Evolutionary conservation across 1,284 basidiomycete genomes (phyloP).

Genomic region (Boletellus deceptivus): DNA sequence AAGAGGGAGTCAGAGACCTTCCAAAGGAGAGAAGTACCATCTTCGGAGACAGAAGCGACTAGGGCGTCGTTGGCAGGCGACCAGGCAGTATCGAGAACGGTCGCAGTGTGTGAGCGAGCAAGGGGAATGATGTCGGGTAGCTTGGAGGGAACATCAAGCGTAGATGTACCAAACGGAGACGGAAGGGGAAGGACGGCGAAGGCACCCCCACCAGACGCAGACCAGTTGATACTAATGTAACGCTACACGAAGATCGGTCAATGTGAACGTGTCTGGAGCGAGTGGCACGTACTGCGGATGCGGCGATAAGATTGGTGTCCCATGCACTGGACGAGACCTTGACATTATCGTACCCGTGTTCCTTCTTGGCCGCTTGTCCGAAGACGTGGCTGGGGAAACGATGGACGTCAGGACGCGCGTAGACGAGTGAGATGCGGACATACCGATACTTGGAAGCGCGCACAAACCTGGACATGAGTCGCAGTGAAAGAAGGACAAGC

Average conservation of each 20-base stretch:
- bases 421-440: constrained; percentile 27
- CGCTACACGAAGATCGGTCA: constrained; percentile 43
- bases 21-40: constrained; percentile 92
- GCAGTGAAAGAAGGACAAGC: neutral
- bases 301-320: constrained; percentile 94
- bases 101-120: constrained; percentile 80
- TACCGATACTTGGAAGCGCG: constrained; percentile 73
- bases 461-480: constrained; percentile 66
- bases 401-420: constrained; percentile 3
- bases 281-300: constrained; percentile 62
- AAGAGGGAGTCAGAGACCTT: constrained; percentile 73
- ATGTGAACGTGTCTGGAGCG: neutral
- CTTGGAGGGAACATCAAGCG: constrained; percentile 65
- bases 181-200: constrained; percentile 90
- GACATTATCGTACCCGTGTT: constrained; percentile 85
- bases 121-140: constrained; percentile 93
- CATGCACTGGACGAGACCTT: constrained; percentile 89
- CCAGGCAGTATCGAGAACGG: constrained; percentile 97
- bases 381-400: constrained; percentile 75
- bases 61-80: constrained; percentile 91
- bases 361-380: constrained; percentile 82
- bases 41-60: constrained; percentile 90
- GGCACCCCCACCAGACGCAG: constrained; percentile 92
- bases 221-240: constrained; percentile 94
- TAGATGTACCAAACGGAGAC: constrained; percentile 62